phyloP scores from a whole-genome alignment of 2,329 filamentous ascomycete species.

The Epicoccum nigrum region DNA sequence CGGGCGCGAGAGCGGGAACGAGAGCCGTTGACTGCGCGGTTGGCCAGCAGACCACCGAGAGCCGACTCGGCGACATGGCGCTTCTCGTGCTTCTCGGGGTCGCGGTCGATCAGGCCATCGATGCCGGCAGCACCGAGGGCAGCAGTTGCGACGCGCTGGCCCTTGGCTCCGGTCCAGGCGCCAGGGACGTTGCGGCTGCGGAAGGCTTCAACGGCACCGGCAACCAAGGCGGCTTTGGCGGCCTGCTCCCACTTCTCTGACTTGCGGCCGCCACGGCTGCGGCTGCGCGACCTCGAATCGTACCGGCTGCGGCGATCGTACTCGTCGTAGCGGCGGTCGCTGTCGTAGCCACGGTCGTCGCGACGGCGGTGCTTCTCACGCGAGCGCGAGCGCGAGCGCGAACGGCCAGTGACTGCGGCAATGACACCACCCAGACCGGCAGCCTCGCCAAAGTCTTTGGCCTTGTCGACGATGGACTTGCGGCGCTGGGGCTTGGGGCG shows the following conservation, averaged over 20 bases:
- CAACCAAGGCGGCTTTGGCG: slow-evolving; percentile 86
- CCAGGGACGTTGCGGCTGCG: slow-evolving; percentile 87
- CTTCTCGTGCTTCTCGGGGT: slow-evolving; percentile 76
- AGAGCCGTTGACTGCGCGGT: slow-evolving; percentile 81
- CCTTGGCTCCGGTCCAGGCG: slow-evolving; percentile 88
- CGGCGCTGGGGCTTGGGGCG: slow-evolving; percentile 54
- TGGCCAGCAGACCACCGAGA: slow-evolving; percentile 84
- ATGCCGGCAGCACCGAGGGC: slow-evolving; percentile 85
- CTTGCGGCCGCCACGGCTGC: slow-evolving; percentile 54
- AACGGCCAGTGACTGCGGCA: slow-evolving; percentile 59
- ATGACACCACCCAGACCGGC: slow-evolving; percentile 64
- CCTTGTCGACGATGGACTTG: slow-evolving; percentile 63
- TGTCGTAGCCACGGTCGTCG: slow-evolving; percentile 58
- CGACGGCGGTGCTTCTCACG: slow-evolving; percentile 53
- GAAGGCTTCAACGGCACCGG: slow-evolving; percentile 91
- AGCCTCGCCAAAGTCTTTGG: slow-evolving; percentile 61
- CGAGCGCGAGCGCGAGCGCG: slow-evolving; percentile 64
- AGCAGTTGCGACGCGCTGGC: slow-evolving; percentile 87
- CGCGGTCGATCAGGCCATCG: slow-evolving; percentile 72
- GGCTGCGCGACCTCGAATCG: slow-evolving; percentile 60
- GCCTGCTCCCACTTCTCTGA: slow-evolving; percentile 73
- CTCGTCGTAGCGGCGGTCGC: slow-evolving; percentile 42
- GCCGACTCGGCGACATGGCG: slow-evolving; percentile 85
- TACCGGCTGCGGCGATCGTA: slow-evolving; percentile 52
- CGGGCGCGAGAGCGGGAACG: slow-evolving; percentile 63